Evolutionary conservation across 495 filamentous ascomycete genomes (phyloP), one percentile per base, ranked within the genome.

Genomic region (Tuber calosporum): DNA sequence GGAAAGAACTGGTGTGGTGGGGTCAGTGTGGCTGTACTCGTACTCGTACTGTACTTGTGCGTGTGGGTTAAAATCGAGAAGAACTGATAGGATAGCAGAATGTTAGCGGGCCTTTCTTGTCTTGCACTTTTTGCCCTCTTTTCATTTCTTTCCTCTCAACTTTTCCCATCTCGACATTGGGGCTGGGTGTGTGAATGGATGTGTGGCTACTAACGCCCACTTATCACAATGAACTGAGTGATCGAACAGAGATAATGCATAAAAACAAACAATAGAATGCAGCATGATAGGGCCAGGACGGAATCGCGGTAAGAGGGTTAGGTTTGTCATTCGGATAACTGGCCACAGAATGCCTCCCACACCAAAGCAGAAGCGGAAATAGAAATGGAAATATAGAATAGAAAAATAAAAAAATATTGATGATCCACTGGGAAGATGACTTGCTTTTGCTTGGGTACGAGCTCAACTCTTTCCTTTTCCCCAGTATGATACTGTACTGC

Each of bases 391-490:
- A 41, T 40, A 40, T n/a, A 40, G 11, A 11, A 36, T 17, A 72
- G n/a, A n/a, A 38, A 48, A 39, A 73, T 45, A 68, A 62, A 76
- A 72, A 67, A 72, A 38, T 36, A 36, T 30, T 30, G 41, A 67
- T 11, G 38, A 68, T 43, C 68, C 74, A 74, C 76, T 71, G 45
- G 76, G 74, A 77, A 73, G 75, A 78, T 78, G 75, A 78, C 76
- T 78, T 78, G 76, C 76, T 75, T 76, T 76, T 76, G 41, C 67
- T 75, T 66, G 73, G 30, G 68, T 78, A 71, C 71, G 73, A 77
- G 70, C 39, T 70, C 74, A 71, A 34, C 26, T 67, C 72, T 69
- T 71, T 58, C 69, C 72, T 75, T 71, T 72, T 72, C 75, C 66
- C 45, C 66, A 48, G 41, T 53, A 53, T n/a, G n/a, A n/a, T n/a